phyloP scores from a whole-genome alignment of 2,329 filamentous ascomycete genomes.

The Aspergillus tamarii region DNA sequence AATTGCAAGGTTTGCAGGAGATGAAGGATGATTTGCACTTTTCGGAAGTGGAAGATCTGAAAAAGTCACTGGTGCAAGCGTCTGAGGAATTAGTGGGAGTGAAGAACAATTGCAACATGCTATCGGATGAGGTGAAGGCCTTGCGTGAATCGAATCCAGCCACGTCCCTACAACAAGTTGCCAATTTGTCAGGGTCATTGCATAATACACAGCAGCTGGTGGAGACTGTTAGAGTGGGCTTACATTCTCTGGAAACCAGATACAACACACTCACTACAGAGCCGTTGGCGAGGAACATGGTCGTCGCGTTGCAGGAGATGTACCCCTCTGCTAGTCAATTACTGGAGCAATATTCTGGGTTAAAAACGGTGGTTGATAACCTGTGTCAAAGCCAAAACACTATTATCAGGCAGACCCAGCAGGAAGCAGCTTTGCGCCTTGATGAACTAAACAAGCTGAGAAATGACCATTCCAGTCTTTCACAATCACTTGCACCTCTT shows the following conservation, averaged over 20 bases:
- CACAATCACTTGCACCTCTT: slow-evolving; percentile 10
- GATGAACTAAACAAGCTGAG: slow-evolving; percentile 13
- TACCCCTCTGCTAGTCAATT: slow-evolving; percentile 36
- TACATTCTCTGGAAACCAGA: slow-evolving; percentile 50
- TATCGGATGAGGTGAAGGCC: background rate
- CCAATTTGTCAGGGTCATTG: slow-evolving; percentile 6
- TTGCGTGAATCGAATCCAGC: background rate
- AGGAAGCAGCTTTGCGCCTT: slow-evolving; percentile 7
- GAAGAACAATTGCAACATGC: background rate
- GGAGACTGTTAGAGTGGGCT: slow-evolving; percentile 24
- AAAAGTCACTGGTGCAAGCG: slow-evolving; percentile 8
- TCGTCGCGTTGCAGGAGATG: slow-evolving; percentile 38
- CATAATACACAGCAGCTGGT: slow-evolving; percentile 10
- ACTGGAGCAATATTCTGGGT: slow-evolving; percentile 22
- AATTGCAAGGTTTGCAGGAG: slow-evolving; percentile 19
- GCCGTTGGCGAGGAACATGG: slow-evolving; percentile 38
- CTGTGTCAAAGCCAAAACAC: slow-evolving; percentile 9
- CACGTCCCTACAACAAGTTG: slow-evolving; percentile 6
- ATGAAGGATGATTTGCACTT: slow-evolving; percentile 28
- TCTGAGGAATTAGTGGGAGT: background rate
- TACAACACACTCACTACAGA: slow-evolving; percentile 54
- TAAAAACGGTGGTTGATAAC: slow-evolving; percentile 21
- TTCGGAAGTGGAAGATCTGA: slow-evolving; percentile 23
- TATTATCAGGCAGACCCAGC: background rate
- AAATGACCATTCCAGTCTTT: slow-evolving; percentile 6